Evolutionary conservation across 108 stramenopile genomes (phyloP).

Genomic region (Epipyxis sp.): DNA sequence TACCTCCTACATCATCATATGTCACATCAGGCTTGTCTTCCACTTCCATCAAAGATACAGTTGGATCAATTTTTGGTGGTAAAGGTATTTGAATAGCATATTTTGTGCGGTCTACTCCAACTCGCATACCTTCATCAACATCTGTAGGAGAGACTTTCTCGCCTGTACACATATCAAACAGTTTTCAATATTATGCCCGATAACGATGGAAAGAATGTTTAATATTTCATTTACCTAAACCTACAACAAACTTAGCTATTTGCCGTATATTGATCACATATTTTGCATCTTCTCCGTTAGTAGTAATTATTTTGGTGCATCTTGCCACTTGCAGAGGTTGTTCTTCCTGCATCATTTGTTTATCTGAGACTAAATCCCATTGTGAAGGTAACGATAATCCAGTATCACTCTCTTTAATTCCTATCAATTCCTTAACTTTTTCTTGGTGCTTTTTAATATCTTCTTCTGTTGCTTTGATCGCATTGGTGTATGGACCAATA

Average conservation of each 20-base stretch:
- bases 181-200: too few species aligned
- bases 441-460: constrained; percentile 91
- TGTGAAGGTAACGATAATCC: constrained; percentile 92
- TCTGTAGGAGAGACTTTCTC: constrained; percentile 98
- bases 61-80: constrained; percentile 98
- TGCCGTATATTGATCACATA: constrained; percentile 99
- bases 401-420: constrained; percentile 96
- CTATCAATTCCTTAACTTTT: constrained; percentile 93
- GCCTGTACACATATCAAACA: too few species aligned
- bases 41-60: constrained; percentile 95
- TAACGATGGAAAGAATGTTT: too few species aligned
- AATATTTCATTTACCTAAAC: too few species aligned
- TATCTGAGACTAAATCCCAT: constrained; percentile 98
- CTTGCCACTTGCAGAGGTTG: constrained; percentile 78
- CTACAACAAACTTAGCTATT: constrained; percentile 99
- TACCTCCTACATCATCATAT: constrained; percentile 99
- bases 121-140: constrained; percentile 99
- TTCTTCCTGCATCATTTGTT: constrained; percentile 99
- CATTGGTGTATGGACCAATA: constrained; percentile 83
- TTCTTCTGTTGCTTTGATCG: constrained; percentile 88
- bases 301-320: constrained; percentile 95
- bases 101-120: constrained; percentile 86
- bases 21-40: constrained; percentile 99
- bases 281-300: constrained; percentile 69
- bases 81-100: constrained; percentile 95